These are phyloP conservation scores for Brassica hybrid DNA, from an alignment of 441 rosid species.

Conservation along the genomic window DNA sequence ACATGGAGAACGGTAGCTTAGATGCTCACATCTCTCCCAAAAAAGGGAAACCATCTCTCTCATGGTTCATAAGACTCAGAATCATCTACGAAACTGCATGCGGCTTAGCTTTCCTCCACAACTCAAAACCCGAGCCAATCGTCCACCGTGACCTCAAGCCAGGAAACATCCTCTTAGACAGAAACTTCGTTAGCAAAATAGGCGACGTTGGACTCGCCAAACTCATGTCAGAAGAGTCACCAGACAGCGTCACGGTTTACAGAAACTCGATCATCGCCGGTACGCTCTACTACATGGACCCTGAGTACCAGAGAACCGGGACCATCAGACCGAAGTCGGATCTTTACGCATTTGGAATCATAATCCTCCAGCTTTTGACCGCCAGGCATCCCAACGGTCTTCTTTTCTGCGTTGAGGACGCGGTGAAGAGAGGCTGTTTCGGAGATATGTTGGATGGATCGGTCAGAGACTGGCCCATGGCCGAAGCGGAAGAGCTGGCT, in stretches of 20 bases:
- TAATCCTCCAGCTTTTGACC: conserved; percentile 70
- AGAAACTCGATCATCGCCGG: conserved; percentile 70
- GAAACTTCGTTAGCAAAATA: conserved; percentile 80
- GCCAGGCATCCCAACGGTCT: conserved; percentile 71
- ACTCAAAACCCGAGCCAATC: conserved; percentile 85
- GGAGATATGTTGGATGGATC: conserved; percentile 62
- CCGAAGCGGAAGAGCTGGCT: conserved; percentile 74
- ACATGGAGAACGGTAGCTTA: conserved; percentile 86
- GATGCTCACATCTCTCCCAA: conserved; percentile 59
- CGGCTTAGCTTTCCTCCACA: conserved; percentile 88
- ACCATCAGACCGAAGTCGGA: conserved; percentile 90
- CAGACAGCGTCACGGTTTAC: conserved; percentile 73
- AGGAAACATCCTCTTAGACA: conserved; percentile 73
- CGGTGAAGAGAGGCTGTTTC: conserved; percentile 59
- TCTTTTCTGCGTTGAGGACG: too few species aligned
- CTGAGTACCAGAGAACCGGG: conserved; percentile 90
- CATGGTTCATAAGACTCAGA: conserved; percentile 81
- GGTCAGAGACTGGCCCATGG: conserved; percentile 73
- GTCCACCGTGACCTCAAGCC: conserved; percentile 92
- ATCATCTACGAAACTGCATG: conserved; percentile 85
- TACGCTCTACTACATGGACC: conserved; percentile 85
- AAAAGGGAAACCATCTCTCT: conserved; percentile 71
- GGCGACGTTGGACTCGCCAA: conserved; percentile 92
- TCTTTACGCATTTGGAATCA: conserved; percentile 83
- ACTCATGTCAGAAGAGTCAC: conserved; percentile 68